Conservation (phyloP, 495 filamentous ascomycete species). For the Glarea lozoyensis region DNA sequence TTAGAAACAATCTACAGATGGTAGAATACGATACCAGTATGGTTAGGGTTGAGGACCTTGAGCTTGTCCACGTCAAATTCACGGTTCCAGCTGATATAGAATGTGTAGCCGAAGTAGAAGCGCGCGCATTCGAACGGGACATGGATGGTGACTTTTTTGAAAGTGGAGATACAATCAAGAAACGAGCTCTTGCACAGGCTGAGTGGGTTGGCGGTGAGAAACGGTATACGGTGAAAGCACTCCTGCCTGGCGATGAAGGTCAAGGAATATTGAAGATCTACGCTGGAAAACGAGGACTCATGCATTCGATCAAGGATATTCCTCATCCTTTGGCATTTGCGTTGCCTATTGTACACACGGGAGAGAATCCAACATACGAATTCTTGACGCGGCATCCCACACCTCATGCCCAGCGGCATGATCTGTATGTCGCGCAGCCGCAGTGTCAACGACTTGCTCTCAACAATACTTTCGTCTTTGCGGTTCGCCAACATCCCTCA, state of each 20-base stretch:
- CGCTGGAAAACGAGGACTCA: constrained; percentile 85
- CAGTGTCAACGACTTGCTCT: constrained; percentile 79
- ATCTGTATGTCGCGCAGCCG: constrained; percentile 91
- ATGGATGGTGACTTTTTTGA: constrained; percentile 89
- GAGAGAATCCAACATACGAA: constrained; percentile 87
- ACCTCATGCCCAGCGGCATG: constrained; percentile 90
- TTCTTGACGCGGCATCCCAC: constrained; percentile 92
- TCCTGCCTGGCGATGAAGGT: constrained; percentile 84
- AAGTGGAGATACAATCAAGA: constrained; percentile 77
- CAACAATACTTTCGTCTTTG: constrained; percentile 97
- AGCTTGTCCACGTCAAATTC: constrained; percentile 84
- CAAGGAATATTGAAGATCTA: constrained; percentile 88
- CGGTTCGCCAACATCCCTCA: constrained; percentile 85
- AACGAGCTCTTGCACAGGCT: constrained; percentile 80
- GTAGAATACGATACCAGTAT: constrained; percentile 88
- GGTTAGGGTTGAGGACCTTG: constrained; percentile 77
- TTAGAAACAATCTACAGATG: constrained; percentile 69
- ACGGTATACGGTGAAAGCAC: constrained; percentile 83
- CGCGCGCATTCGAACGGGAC: constrained; percentile 68
- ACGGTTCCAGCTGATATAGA: constrained; percentile 83
- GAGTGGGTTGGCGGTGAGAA: constrained; percentile 85
- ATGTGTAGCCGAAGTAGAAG: constrained; percentile 87
- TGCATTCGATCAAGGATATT: constrained; percentile 92
- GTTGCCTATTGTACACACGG: constrained; percentile 83
- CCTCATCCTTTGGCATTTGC: constrained; percentile 86